phyloP scores from a whole-genome alignment of 129 eudicot genomes.

The Saussurea involucrata region DNA sequence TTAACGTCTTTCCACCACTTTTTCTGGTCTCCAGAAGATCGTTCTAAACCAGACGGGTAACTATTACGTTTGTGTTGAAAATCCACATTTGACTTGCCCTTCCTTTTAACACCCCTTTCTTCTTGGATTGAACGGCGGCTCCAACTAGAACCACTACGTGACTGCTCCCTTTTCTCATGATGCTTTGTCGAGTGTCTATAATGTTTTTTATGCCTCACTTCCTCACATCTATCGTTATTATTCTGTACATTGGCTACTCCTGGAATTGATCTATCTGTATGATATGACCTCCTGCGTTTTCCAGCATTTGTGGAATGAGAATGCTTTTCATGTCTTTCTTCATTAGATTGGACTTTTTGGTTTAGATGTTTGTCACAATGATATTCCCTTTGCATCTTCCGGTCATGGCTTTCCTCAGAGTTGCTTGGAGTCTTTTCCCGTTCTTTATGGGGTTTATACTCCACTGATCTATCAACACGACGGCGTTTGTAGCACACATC shows the following conservation, averaged over 20 bases:
- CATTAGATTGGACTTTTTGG: conserved; percentile 5
- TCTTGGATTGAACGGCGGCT: conserved; percentile 12
- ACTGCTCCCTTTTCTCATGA: conserved; percentile 27
- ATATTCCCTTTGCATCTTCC: conserved; percentile 22
- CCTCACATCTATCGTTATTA: conserved; percentile 26
- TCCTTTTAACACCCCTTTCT: conserved; percentile 30
- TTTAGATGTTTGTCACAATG: conserved; percentile 20
- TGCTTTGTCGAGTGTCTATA: conserved; percentile 32
- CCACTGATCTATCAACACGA: conserved; percentile 18
- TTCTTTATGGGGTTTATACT: conserved; percentile 16
- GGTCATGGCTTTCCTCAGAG: conserved; percentile 33
- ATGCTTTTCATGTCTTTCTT: conserved; percentile 30
- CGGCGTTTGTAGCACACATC: conserved; percentile 11
- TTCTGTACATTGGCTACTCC: conserved; percentile 22
- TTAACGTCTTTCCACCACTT: conserved; percentile 12
- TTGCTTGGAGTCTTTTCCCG: conserved; percentile 31
- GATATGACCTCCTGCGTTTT: conserved; percentile 28
- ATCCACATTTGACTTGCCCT: background rate
- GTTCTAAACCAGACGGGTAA: background rate
- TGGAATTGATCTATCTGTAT: conserved; percentile 40
- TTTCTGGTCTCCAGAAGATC: background rate
- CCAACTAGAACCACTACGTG: conserved; percentile 32
- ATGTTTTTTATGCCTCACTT: conserved; percentile 28
- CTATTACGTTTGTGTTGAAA: background rate
- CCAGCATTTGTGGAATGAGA: conserved; percentile 21